Conservation (phyloP, 768 basidiomycete species). For the Exsudoporus frostii region DNA sequence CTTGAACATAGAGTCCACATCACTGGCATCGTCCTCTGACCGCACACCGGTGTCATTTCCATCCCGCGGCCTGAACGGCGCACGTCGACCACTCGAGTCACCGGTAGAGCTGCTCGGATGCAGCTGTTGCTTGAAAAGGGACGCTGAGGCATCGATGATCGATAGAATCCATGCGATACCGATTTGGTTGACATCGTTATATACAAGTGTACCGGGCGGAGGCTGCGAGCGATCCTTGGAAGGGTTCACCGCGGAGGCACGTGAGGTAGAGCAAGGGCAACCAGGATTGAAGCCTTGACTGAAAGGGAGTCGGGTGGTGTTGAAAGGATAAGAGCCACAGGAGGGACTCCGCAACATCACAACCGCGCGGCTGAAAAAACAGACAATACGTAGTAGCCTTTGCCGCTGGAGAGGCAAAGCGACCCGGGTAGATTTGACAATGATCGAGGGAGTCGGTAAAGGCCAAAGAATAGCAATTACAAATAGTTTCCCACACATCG, state of each 20-base stretch:
- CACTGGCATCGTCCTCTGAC: too few species aligned
- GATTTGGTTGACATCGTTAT: constrained; percentile 18
- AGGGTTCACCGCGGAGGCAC: constrained; percentile 6
- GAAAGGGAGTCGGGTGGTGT: constrained; percentile 35
- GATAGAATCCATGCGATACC: constrained; percentile 24
- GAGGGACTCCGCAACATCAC: constrained; percentile 20
- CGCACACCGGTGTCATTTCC: too few species aligned
- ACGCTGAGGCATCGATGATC: constrained; percentile 37
- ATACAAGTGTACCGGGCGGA: constrained; percentile 4
- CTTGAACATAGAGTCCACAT: too few species aligned
- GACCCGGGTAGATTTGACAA: too few species aligned
- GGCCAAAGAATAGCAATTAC: too few species aligned
- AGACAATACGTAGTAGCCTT: constrained; percentile 23
- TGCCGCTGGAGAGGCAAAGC: too few species aligned
- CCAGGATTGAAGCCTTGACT: constrained; percentile 20
- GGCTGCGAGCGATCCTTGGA: constrained; percentile 16
- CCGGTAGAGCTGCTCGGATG: too few species aligned
- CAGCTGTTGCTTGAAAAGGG: constrained; percentile 29
- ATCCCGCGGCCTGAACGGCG: too few species aligned
- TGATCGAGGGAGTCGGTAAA: too few species aligned
- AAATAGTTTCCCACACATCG: too few species aligned
- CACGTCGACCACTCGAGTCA: too few species aligned
- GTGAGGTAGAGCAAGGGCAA: constrained; percentile 8
- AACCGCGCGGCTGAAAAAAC: constrained; percentile 21
- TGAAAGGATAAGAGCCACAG: constrained; percentile 30